Evolutionary conservation across 2,329 filamentous ascomycete genomes (phyloP), one percentile per base, ranked within the genome.

Genomic region (Ophiocordyceps sinensis): DNA sequence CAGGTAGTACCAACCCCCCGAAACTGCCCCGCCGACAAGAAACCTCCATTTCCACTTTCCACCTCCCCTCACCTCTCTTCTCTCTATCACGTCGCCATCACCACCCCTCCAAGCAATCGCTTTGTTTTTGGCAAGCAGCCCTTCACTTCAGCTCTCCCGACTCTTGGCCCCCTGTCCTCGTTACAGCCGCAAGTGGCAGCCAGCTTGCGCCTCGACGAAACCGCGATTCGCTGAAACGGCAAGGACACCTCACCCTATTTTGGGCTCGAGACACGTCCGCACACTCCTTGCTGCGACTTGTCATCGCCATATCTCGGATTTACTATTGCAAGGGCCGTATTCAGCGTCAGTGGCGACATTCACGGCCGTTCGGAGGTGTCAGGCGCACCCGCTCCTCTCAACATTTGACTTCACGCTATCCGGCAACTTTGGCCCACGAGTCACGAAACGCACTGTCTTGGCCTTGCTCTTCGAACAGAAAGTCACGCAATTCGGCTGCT

Each of bases 111-210:
- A 26, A 32, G 42, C 32, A 39, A 41, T 38, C 40, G 36, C 32
- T 41, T 41, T 11, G 31, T 41, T 41, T 44, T 44, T 34, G 42
- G 42, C 39, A 26, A 41, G 26, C 34, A 32, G 39, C 39, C 42
- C 28, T 39, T 44, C 42, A 23, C 41, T 36, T 14, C 23, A 37
- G 30, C 21, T 5, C 29, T 29, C 26, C 15, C 9, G 36, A 11
- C n/a, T 28, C 28, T 10, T 12, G 14, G 14, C 17, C 15, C 11
- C 37, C 12, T 8, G 36, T 28, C 34, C 17, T 37, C 26, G 26
- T 14, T 5, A n/a, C 23, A 26, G 40, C 31, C 10, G 28, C 40
- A 19, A 12, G 15, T 29, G 11, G 15, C n/a, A 17, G 34, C 34
- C 34, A 13, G 9, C 34, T 36, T 21, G 17, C 23, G 23, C 23